Evolutionary conservation across 2,329 filamentous ascomycete species (phyloP).

Genomic region (Aureobasidium sp.): DNA sequence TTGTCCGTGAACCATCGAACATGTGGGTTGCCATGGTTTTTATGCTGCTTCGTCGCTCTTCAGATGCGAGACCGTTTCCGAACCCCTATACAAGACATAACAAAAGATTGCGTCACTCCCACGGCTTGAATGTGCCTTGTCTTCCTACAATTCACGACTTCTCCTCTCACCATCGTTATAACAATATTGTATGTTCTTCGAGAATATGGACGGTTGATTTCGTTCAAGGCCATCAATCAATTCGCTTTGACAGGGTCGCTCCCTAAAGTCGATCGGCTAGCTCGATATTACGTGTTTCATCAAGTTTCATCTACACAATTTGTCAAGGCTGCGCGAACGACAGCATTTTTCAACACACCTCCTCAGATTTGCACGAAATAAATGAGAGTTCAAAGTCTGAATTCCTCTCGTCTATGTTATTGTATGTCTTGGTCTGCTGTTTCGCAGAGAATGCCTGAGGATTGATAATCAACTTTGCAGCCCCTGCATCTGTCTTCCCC

Average conservation of each 20-base stretch:
- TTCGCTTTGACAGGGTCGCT: not conserved
- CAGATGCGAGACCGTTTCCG: not conserved
- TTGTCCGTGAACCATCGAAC: not conserved
- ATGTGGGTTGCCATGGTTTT: not conserved
- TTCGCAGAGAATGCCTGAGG: not conserved
- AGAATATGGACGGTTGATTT: not conserved
- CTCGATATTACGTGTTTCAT: slow-evolving; percentile 5
- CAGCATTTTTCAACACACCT: not conserved
- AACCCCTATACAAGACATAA: slow-evolving; percentile 8
- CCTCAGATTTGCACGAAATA: not conserved
- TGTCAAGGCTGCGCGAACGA: not conserved
- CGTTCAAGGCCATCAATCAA: not conserved
- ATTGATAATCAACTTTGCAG: not conserved
- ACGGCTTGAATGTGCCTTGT: not conserved
- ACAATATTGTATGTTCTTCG: not conserved
- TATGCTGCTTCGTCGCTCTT: not conserved
- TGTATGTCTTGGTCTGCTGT: not conserved
- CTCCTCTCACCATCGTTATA: not conserved
- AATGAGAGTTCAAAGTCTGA: no score
- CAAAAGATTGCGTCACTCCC: not conserved
- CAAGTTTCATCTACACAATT: slow-evolving; percentile 6
- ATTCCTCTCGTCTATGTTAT: not conserved
- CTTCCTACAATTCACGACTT: not conserved
- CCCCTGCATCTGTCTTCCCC: not conserved
- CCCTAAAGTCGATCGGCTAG: not conserved